Evolutionary conservation across 1,139 yeast genomes (phyloP), one percentile per base, ranked within the genome.

Genomic region (Lodderomyces metapsilosis): DNA sequence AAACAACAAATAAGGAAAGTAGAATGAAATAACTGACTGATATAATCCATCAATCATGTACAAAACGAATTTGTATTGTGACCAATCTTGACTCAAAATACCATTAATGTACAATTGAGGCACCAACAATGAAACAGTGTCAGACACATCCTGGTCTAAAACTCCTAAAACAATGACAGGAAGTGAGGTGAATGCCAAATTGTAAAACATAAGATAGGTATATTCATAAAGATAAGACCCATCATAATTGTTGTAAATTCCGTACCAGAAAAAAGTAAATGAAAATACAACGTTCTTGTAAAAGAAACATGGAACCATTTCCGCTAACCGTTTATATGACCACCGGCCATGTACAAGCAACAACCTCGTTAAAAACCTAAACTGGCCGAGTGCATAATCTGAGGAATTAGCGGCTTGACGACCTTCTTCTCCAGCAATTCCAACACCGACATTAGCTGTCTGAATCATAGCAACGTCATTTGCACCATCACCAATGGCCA

Each of bases 381-480:
- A 80, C 54, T 80, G 84, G 5, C 83, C 84, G 50, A 80, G 62
- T n/a, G 81, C 84, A 56, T 79, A 80, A 58, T 80, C 85, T 1
- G 84, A 75, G 2, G 83, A 76, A 84, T 80, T 80, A 8, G 76
- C 84, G 1, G 84, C 84, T 56, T 79, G 84, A 51, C 84, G 62
- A 49, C 85, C 85, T 61, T 80, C 85, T 59, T 79, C 84, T 47
- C 85, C 85, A 4, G 84, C 85, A 51, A 80, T 80, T 51, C 85
- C 85, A 37, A 80, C 77, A 42, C 85, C 85, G 37, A 80, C 77
- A 57, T 80, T 75, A 3, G 85, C 82, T 8, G 83, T 76, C 58
- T 80, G 85, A 49, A 80, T 80, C 85, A 80, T 80, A 7, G 85
- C 82, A 38, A 80, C 85, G 58, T 80, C 85, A 54, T 80, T 80